These are phyloP conservation scores for Colletotrichum shisoi DNA, from an alignment of 2,329 filamentous ascomycete species.

Conservation along the genomic window DNA sequence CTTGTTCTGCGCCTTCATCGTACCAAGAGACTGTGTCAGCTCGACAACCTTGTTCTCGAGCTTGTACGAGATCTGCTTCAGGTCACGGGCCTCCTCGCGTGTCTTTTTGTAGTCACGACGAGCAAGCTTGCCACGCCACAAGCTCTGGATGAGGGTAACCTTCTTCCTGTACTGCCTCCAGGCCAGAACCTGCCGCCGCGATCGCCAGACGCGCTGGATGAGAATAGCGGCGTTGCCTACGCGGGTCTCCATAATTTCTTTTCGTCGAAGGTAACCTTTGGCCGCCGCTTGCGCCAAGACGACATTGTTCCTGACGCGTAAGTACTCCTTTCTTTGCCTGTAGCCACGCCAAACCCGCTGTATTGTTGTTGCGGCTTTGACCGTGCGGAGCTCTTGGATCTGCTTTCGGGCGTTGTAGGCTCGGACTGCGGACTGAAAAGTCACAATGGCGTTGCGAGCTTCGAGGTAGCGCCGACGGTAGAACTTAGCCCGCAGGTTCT, in stretches of 20 bases:
- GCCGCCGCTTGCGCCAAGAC: conserved; percentile 87
- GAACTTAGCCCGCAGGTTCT: conserved; percentile 95
- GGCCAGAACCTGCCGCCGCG: conserved; percentile 75
- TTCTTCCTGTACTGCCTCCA: conserved; percentile 93
- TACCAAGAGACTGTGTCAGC: conserved; percentile 89
- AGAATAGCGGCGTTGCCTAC: conserved; percentile 88
- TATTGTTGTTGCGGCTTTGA: conserved; percentile 90
- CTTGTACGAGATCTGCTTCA: conserved; percentile 99
- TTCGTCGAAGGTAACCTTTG: conserved; percentile 90
- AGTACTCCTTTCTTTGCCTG: conserved; percentile 84
- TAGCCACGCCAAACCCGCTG: conserved; percentile 94
- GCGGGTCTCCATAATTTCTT: conserved; percentile 91
- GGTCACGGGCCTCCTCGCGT: conserved; percentile 93
- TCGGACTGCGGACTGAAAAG: conserved; percentile 79
- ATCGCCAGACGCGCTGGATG: conserved; percentile 91
- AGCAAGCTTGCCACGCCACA: conserved; percentile 87
- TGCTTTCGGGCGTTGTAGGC: conserved; percentile 79
- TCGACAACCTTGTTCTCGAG: conserved; percentile 99
- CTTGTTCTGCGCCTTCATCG: conserved; percentile 96
- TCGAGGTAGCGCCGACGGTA: conserved; percentile 91
- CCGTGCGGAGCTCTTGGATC: conserved; percentile 80
- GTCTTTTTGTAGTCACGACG: conserved; percentile 86
- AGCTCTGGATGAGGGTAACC: conserved; percentile 85
- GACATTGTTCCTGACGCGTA: conserved; percentile 80
- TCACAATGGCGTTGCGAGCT: conserved; percentile 80